Evolutionary conservation across 257 asterid genomes (phyloP).

Genomic region (Petunia axillaris): DNA sequence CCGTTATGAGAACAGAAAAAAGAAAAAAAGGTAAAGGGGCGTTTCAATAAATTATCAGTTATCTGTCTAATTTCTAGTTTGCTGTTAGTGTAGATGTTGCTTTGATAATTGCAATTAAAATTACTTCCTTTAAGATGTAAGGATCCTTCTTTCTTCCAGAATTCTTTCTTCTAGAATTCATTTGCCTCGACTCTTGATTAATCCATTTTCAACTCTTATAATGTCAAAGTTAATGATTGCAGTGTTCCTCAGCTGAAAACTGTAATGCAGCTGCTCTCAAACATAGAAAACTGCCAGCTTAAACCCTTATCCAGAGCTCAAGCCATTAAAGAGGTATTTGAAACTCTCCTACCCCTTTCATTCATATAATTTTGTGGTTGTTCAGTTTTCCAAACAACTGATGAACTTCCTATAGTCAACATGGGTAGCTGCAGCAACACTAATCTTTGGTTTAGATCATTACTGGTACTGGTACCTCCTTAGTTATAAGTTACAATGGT

Average conservation of each 20-base stretch:
- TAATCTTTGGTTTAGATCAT: not conserved
- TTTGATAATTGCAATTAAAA: not conserved
- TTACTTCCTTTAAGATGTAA: not conserved
- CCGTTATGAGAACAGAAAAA: too few species aligned
- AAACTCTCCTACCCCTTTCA: not conserved
- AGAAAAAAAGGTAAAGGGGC: not conserved
- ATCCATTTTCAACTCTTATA: constrained; percentile 21
- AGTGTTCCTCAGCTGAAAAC: constrained; percentile 85
- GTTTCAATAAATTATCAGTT: not conserved
- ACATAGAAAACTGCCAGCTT: constrained; percentile 73
- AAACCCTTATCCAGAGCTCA: constrained; percentile 53
- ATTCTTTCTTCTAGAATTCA: not conserved
- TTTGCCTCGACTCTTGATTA: not conserved
- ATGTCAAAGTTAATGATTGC: constrained; percentile 38
- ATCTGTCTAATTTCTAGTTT: not conserved
- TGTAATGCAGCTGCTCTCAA: constrained; percentile 73
- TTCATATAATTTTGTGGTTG: constrained; percentile 2
- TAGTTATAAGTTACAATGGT: not conserved
- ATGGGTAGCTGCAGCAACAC: not conserved
- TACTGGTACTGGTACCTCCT: constrained; percentile 7
- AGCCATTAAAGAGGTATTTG: constrained; percentile 48
- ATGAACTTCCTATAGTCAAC: not conserved
- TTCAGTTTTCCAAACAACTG: not conserved
- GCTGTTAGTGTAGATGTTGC: not conserved
- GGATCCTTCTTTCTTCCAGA: not conserved